Evolutionary conservation across 75 land plant species (phyloP).

Genomic region (Selaginella moellendorffii): DNA sequence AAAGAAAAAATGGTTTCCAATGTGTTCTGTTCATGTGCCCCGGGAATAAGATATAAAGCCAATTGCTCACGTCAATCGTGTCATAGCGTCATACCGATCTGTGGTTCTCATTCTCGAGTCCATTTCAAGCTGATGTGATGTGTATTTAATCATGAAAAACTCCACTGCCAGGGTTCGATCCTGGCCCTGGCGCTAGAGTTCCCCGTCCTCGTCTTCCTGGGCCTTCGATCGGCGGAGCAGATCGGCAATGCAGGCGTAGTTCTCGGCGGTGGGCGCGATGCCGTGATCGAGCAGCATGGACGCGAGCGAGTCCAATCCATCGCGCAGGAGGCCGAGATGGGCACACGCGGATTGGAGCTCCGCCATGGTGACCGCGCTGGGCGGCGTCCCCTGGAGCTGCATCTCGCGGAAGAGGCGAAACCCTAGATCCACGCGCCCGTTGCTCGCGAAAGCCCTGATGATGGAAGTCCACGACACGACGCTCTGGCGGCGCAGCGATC

Average conservation of each 20-base stretch:
- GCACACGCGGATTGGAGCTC: not conserved
- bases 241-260: not conserved
- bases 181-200: too few species aligned
- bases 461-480: not conserved
- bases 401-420: not conserved
- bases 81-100: too few species aligned
- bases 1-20: too few species aligned
- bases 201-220: too few species aligned
- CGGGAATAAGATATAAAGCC: not conserved
- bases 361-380: not conserved
- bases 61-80: not conserved
- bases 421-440: not conserved
- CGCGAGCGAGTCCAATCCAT: not conserved
- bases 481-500: not conserved
- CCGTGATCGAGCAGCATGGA: not conserved
- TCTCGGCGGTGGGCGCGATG: not conserved
- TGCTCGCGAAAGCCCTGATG: not conserved
- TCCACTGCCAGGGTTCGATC: too few species aligned
- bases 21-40: not conserved
- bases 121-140: not conserved
- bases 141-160: not conserved
- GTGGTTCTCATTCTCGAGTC: not conserved
- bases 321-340: not conserved
- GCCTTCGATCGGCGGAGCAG: not conserved
- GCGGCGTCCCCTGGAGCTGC: not conserved